Evolutionary conservation across 139 green algal genomes (phyloP).

Genomic region (Chlorella sp.): DNA sequence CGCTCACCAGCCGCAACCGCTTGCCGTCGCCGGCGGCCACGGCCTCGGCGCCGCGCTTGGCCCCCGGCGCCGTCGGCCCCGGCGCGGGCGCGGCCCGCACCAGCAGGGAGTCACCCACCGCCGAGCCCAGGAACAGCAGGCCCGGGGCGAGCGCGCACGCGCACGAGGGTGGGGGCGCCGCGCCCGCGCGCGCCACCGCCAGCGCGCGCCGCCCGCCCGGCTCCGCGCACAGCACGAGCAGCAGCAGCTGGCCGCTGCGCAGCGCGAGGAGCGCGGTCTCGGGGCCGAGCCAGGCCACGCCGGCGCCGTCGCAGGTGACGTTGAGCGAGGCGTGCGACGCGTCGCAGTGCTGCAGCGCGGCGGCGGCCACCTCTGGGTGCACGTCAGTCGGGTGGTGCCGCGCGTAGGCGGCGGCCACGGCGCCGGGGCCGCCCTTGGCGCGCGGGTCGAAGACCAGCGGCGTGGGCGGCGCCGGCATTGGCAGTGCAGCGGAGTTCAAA

Average conservation of each 20-base stretch:
- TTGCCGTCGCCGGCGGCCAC: background rate
- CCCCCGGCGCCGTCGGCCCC: background rate
- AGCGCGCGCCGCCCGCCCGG: slow-evolving; percentile 29
- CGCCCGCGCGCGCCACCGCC: slow-evolving; percentile 41
- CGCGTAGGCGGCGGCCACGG: slow-evolving; percentile 47
- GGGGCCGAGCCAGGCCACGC: slow-evolving; percentile 37
- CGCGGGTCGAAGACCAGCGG: slow-evolving; percentile 50
- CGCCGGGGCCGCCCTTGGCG: slow-evolving; percentile 22
- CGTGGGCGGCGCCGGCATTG: slow-evolving; percentile 21
- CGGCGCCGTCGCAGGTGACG: slow-evolving; percentile 33
- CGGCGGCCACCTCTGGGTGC: slow-evolving; percentile 40
- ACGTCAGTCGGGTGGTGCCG: slow-evolving; percentile 57
- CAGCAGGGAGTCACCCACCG: slow-evolving; percentile 82
- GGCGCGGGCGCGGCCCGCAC: slow-evolving; percentile 40
- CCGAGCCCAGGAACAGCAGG: slow-evolving; percentile 85
- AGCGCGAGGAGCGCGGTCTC: slow-evolving; percentile 54
- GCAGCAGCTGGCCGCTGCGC: slow-evolving; percentile 63
- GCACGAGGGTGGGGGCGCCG: slow-evolving; percentile 39
- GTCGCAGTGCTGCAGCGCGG: slow-evolving; percentile 28
- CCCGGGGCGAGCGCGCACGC: slow-evolving; percentile 35
- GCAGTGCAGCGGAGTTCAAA: slow-evolving; percentile 24
- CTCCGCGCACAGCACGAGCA: slow-evolving; percentile 53
- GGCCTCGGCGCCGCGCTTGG: background rate
- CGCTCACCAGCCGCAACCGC: slow-evolving; percentile 24
- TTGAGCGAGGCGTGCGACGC: slow-evolving; percentile 34